Evolutionary conservation across 768 basidiomycete species (phyloP), one percentile per base, ranked within the genome.

Genomic region (Tylopilus vinaceipallidus): DNA sequence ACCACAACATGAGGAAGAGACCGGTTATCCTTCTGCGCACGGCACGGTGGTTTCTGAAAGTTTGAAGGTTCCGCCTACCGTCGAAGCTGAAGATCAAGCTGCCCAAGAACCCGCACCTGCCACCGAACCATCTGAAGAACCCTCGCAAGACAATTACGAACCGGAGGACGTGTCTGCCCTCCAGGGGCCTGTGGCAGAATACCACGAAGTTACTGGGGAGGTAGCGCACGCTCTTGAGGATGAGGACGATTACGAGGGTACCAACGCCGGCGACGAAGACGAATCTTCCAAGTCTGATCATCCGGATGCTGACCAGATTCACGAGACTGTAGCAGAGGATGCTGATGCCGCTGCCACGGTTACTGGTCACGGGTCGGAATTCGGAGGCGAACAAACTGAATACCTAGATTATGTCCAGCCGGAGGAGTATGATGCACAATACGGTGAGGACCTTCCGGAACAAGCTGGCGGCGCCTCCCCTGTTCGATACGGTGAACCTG

Each of bases 361-460:
- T 30, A 42, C 44, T 3, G 51, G 36, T 9, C 63, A 47, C 1
- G 51, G 27, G 19, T 45, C 43, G 14, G 54, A 60, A 32, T 62
- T 55, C 8, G 64, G 57, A 14, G 71, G 58, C 38, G 70, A 73
- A 35, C 68, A 64, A 11, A 57, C 63, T 6, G 70, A 69, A 45
- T 70, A 71, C 39, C 35, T 62, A 17, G 68, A 72, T 27, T 60
- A 66, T 36, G 59, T 56, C 39, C 65, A 71, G 23, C 49, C 56
- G 3, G 69, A 64, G 42, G 74, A 73, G 20, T 68, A 70, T 47
- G 68, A 71, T 22, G 69, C 70, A 30, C 60, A 53, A 35, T 70
- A 66, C 24, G 68, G 66, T 20, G 74, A 73, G 24, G 68, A 65
- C 24, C 59, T 69, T 12, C 58, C 59, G 0, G 72, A 74, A 40